phyloP scores from a whole-genome alignment of 2,329 filamentous ascomycete genomes.

The Ophiostoma sp. region DNA sequence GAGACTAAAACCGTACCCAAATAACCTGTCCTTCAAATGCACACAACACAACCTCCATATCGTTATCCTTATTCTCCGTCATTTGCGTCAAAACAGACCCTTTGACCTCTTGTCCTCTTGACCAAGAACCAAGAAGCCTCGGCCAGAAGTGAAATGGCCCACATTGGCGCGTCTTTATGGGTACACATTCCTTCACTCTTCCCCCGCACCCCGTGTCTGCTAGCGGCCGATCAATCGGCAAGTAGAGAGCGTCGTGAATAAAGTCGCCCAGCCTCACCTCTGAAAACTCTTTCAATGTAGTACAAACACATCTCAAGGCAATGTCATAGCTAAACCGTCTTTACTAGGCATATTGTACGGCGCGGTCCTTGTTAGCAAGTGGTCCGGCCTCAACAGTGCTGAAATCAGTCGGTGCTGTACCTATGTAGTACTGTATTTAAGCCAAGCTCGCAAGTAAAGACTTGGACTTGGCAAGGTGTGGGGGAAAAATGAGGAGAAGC shows the following conservation, averaged over 20 bases:
- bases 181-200: background rate
- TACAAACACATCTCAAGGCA: background rate
- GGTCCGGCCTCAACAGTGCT: background rate
- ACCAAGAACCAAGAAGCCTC: background rate
- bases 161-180: background rate
- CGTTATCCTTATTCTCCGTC: background rate
- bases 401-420: too few species aligned
- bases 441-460: background rate
- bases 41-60: background rate
- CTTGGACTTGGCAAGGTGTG: background rate
- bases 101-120: background rate
- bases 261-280: background rate
- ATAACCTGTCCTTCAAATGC: background rate
- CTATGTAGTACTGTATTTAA: too few species aligned
- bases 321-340: background rate
- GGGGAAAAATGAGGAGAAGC: conserved; percentile 4
- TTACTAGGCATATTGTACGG: background rate
- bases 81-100: background rate
- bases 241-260: background rate
- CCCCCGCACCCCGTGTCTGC: background rate
- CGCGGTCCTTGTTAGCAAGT: background rate
- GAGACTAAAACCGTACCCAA: too few species aligned
- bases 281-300: background rate
- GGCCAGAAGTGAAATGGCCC: conserved; percentile 3
- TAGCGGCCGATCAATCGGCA: background rate